Conservation (phyloP, 495 filamentous ascomycete genomes). For the Podospora didyma region DNA sequence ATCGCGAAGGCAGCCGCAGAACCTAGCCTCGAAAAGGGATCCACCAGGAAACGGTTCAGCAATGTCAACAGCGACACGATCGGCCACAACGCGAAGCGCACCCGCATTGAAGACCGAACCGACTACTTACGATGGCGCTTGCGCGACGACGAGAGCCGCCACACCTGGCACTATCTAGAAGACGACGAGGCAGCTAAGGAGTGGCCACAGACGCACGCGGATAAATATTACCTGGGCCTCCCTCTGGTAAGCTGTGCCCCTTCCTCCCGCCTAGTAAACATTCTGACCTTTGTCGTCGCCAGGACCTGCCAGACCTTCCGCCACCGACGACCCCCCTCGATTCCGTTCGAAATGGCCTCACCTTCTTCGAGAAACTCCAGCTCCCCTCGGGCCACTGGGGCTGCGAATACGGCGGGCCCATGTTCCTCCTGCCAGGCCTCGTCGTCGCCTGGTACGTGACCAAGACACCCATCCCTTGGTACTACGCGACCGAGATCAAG, state of each 20-base stretch:
- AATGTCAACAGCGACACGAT: slow-evolving; percentile 19
- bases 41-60: slow-evolving; percentile 31
- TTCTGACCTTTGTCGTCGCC: background rate
- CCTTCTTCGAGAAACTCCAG: slow-evolving; percentile 88
- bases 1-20: slow-evolving; percentile 1
- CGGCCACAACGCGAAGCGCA: slow-evolving; percentile 26
- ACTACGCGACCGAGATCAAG: slow-evolving; percentile 82
- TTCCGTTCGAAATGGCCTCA: slow-evolving; percentile 74
- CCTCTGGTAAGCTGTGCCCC: slow-evolving; percentile 29
- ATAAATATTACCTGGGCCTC: slow-evolving; percentile 80
- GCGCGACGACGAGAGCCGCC: slow-evolving; percentile 72
- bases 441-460: slow-evolving; percentile 90
- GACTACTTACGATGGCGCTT: slow-evolving; percentile 83
- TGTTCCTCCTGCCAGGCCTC: slow-evolving; percentile 82
- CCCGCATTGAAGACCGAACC: slow-evolving; percentile 50
- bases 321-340: slow-evolving; percentile 68
- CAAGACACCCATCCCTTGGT: slow-evolving; percentile 77
- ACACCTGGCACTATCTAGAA: slow-evolving; percentile 91
- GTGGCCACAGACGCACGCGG: slow-evolving; percentile 83
- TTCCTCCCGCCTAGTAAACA: slow-evolving; percentile 2
- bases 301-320: slow-evolving; percentile 72
- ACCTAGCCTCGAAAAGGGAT: slow-evolving; percentile 17
- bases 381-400: slow-evolving; percentile 88
- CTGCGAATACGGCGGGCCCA: slow-evolving; percentile 89
- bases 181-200: slow-evolving; percentile 65